Base-by-base conservation (phyloP, 148 eudicot genomes). In the Nepenthes mirabilis region DNA sequence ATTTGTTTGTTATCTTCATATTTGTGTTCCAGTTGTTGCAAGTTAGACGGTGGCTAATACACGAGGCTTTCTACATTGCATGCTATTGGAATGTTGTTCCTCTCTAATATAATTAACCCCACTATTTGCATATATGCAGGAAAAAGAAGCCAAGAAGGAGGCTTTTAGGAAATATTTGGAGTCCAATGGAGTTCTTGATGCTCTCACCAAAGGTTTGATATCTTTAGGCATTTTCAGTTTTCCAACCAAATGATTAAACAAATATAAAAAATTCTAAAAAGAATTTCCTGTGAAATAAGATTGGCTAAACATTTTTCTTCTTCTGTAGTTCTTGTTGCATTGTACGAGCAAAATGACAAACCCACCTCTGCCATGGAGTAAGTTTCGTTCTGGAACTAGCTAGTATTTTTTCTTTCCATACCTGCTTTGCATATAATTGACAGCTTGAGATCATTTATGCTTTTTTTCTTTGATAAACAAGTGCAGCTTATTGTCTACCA, bases 101-200 rank as follows among this genome's bases (percentile, higher is more conserved):
- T 23, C 23, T 40, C 45, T 40, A 8, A 40, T 3, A 4, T 40
- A 3, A 8, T 40, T 4, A 40, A 11, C 23, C 23, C 23, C 23
- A 23, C 23, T 23, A 14, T 52, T 59, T 55, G 56, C 59, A 5
- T 64, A 50, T 73, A 23, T 61, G 67, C 77, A 91, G 97, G 97
- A 88, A 66, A 91, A 80, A 78, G 97, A 88, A 80, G 83, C 88
- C 9, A 91, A 91, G 78, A 91, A 88, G 72, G 97, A 91, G 85
- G 96, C 94, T 66, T 91, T 85, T 74, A 83, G 90, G 70, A 91
- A 80, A 82, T 91, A 91, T 59, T 70, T 91, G 52, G 97, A 91
- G 59, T 81, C 97, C 52, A 88, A 80, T 36, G 97, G 97, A 62
- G 94, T 80, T 58, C 78, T 83, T 69, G 97, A 91, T 72, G 85